Percentiles rank a stretch among this genome's conserved stretches.
These are phyloP conservation scores for Apiospora kogelbergensis DNA, from an alignment of 2,329 filamentous ascomycete genomes.

Conservation along the genomic window DNA sequence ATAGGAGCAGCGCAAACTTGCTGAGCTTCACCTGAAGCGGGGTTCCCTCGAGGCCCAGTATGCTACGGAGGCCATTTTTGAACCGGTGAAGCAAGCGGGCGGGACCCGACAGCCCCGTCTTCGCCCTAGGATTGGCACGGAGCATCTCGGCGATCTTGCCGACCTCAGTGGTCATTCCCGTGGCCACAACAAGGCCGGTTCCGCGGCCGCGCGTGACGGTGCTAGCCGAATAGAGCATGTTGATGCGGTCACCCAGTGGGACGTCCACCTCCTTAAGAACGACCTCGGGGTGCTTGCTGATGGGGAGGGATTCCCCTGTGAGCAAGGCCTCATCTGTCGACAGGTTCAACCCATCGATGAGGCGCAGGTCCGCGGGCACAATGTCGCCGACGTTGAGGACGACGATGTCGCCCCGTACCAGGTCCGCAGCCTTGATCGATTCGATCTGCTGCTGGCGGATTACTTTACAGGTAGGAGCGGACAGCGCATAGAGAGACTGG, in stretches of 20 bases:
- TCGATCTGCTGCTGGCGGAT: constrained; percentile 52
- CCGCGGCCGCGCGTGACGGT: constrained; percentile 71
- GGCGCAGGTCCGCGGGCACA: constrained; percentile 67
- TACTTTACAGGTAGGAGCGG: constrained; percentile 59
- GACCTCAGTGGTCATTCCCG: constrained; percentile 74
- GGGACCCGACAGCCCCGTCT: constrained; percentile 46
- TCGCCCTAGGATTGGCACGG: constrained; percentile 55
- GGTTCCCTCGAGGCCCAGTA: constrained; percentile 71
- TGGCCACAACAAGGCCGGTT: constrained; percentile 66
- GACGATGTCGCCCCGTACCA: constrained; percentile 68
- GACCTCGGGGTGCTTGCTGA: constrained; percentile 62
- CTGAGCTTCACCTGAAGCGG: constrained; percentile 83
- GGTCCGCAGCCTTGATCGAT: constrained; percentile 52
- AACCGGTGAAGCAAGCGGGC: constrained; percentile 44
- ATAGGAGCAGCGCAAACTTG: constrained; percentile 80
- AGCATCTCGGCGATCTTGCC: constrained; percentile 74
- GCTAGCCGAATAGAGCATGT: constrained; percentile 70
- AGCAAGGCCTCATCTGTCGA: constrained; percentile 75
- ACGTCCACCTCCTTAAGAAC: constrained; percentile 54
- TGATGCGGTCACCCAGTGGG: constrained; percentile 67
- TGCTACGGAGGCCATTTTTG: constrained; percentile 41
- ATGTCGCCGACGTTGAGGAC: constrained; percentile 65
- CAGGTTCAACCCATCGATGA: constrained; percentile 68
- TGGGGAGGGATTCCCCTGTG: constrained; percentile 71
- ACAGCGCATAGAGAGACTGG: constrained; percentile 58